phyloP scores from a whole-genome alignment of 2,329 filamentous ascomycete genomes.

The Setomelanomma holmii region DNA sequence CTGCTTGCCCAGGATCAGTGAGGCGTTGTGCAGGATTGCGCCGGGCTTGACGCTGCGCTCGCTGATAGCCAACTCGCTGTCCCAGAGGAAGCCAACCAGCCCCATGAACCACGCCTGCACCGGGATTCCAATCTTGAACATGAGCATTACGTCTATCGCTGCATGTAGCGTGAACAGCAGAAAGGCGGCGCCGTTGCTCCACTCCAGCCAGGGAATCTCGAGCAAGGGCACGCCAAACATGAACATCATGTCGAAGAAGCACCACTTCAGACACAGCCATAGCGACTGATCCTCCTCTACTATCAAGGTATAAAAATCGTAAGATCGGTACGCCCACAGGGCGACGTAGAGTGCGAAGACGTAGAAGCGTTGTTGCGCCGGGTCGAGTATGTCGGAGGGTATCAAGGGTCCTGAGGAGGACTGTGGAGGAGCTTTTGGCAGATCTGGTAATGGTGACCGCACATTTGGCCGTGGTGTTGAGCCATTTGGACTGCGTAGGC shows the following conservation, averaged over 20 bases:
- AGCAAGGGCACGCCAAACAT: conserved; percentile 86
- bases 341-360: conserved; percentile 78
- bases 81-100: conserved; percentile 82
- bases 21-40: conserved; percentile 87
- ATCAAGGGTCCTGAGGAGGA: conserved; percentile 69
- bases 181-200: conserved; percentile 77
- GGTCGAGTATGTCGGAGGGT: conserved; percentile 81
- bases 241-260: conserved; percentile 82
- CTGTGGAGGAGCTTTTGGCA: conserved; percentile 32
- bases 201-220: conserved; percentile 95
- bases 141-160: conserved; percentile 80
- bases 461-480: conserved; percentile 43
- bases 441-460: conserved; percentile 41
- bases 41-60: conserved; percentile 90
- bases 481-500: conserved; percentile 30
- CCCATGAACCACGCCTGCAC: conserved; percentile 75
- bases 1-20: conserved; percentile 92
- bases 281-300: conserved; percentile 88
- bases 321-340: conserved; percentile 82
- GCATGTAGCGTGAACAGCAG: conserved; percentile 75
- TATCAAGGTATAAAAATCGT: conserved; percentile 80
- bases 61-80: conserved; percentile 91
- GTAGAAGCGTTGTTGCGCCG: conserved; percentile 89
- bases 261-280: conserved; percentile 93
- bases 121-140: conserved; percentile 89